A percentile compares a stretch with the other conserved stretches of the same genome.
These are phyloP conservation scores for Polyrhizophydium stewartii DNA, from an alignment of 371 early-diverging fungal species.

Conservation along the genomic window DNA sequence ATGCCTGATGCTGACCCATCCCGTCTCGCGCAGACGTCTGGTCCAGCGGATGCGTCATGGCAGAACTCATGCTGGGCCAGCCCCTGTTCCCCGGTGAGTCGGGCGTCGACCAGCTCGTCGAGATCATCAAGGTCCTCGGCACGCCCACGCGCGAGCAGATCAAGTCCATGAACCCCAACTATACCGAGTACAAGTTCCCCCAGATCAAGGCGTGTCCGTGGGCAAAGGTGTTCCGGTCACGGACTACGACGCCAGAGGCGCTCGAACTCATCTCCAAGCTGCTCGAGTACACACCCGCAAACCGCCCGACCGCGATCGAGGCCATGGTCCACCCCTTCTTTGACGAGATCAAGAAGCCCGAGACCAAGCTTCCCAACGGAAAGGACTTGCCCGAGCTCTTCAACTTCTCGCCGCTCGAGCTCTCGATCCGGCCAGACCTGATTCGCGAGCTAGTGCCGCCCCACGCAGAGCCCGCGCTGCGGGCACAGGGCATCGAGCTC, in stretches of 20 bases:
- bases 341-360: slow-evolving; percentile 86
- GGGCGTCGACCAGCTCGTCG: slow-evolving; percentile 98
- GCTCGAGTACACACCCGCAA: slow-evolving; percentile 91
- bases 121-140: slow-evolving; percentile 99
- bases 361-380: slow-evolving; percentile 73
- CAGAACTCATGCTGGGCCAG: slow-evolving; percentile 93
- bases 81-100: slow-evolving; percentile 99
- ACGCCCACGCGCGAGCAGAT: slow-evolving; percentile 97
- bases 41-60: slow-evolving; percentile 99
- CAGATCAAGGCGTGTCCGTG: slow-evolving; percentile 94
- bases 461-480: slow-evolving; percentile 57
- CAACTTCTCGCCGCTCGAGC: slow-evolving; percentile 80
- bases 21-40: slow-evolving; percentile 73
- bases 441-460: slow-evolving; percentile 65
- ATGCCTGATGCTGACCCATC: neutral
- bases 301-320: slow-evolving; percentile 88
- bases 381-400: slow-evolving; percentile 84
- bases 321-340: slow-evolving; percentile 96
- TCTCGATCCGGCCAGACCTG: slow-evolving; percentile 75
- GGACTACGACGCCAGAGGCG: slow-evolving; percentile 72
- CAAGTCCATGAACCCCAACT: slow-evolving; percentile 92
- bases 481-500: slow-evolving; percentile 59
- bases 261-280: slow-evolving; percentile 82
- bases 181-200: slow-evolving; percentile 97
- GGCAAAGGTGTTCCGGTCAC: slow-evolving; percentile 78